These are phyloP conservation scores for Aureoboletus auriporus DNA, from an alignment of 768 basidiomycete species.

Conservation along the genomic window DNA sequence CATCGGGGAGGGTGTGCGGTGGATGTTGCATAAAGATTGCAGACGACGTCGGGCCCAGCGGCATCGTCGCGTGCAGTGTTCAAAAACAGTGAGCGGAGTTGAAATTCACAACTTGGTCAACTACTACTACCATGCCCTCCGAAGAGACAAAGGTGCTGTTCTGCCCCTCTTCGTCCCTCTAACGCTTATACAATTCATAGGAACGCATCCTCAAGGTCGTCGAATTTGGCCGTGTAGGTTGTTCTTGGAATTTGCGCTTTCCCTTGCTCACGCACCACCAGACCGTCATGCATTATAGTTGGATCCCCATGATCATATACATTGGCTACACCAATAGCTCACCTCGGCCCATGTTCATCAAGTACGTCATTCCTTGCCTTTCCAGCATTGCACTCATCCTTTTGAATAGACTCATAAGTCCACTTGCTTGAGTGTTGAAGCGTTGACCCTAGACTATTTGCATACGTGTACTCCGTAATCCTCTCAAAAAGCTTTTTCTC, in stretches of 20 bases:
- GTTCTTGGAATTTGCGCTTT: not conserved
- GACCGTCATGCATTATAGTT: conserved; percentile 91
- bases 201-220: conserved; percentile 81
- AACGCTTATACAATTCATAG: conserved; percentile 22
- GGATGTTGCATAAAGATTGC: conserved; percentile 39
- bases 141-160: conserved; percentile 80
- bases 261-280: conserved; percentile 28
- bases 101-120: conserved; percentile 12
- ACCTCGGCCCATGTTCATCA: conserved; percentile 92
- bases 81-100: conserved; percentile 28
- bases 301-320: conserved; percentile 97
- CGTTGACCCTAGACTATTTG: conserved; percentile 12
- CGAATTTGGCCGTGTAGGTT: conserved; percentile 75
- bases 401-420: conserved; percentile 76
- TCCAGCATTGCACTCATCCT: not conserved
- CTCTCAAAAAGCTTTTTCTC: conserved; percentile 11
- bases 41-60: conserved; percentile 44
- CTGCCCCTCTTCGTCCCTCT: not conserved
- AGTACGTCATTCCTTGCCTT: conserved; percentile 53
- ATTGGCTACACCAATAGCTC: conserved; percentile 90
- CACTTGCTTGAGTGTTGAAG: conserved; percentile 64
- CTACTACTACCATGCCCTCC: conserved; percentile 61
- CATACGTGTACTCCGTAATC: conserved; percentile 27
- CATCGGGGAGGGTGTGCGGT: conserved; percentile 26
- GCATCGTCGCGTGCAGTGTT: conserved; percentile 35